Conservation (phyloP, 179 eudicot species). For the Gypsophila paniculata region DNA sequence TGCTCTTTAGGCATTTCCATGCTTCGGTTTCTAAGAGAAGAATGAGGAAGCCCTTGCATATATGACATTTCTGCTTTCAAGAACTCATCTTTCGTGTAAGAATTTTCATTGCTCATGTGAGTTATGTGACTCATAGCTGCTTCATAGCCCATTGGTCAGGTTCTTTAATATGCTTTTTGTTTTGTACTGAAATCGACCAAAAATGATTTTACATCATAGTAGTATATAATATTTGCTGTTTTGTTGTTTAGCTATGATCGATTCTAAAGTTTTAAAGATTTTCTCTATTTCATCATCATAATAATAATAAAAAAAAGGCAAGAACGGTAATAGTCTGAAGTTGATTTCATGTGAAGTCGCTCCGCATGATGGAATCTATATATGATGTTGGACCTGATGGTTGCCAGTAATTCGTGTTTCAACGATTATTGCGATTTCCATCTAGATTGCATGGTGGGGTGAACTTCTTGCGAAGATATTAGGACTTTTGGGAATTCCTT, state of each 20-base stretch:
- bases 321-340: background rate
- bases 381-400: background rate
- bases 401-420: background rate
- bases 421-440: background rate
- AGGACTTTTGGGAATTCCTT: no score
- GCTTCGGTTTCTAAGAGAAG: background rate
- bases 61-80: background rate
- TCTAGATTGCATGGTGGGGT: background rate
- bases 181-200: background rate
- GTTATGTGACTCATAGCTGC: background rate
- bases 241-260: background rate
- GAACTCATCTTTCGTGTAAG: slow-evolving; percentile 1
- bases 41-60: background rate
- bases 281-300: background rate
- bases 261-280: no score
- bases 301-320: no score
- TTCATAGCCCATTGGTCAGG: background rate
- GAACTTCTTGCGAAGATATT: no score
- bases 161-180: background rate
- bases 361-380: background rate
- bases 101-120: background rate
- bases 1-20: slow-evolving; percentile 32
- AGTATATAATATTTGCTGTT: no score
- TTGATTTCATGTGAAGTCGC: background rate
- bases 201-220: no score